phyloP scores from a whole-genome alignment of 768 basidiomycete species.

The Leccinum pellstonianum region DNA sequence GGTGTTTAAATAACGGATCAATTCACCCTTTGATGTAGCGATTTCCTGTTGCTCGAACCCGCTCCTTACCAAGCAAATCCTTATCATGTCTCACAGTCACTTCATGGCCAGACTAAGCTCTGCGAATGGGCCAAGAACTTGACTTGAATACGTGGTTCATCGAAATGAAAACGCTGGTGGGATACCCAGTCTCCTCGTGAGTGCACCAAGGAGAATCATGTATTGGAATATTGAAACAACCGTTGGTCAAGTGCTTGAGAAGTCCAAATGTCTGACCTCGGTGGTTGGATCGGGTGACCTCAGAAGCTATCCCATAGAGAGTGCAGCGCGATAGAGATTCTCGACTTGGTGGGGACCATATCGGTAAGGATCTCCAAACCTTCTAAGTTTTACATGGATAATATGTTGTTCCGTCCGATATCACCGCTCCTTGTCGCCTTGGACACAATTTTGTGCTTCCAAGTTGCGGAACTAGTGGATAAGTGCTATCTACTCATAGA shows the following conservation, averaged over 20 bases:
- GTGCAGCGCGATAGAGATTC: neutral
- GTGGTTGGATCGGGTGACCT: neutral
- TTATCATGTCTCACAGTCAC: neutral
- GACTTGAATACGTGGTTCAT: neutral
- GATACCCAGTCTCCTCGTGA: conserved; percentile 1
- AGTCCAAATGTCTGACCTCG: neutral
- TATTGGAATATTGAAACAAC: neutral
- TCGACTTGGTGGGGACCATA: neutral
- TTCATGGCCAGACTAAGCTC: neutral
- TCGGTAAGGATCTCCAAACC: neutral
- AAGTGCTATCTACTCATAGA: neutral
- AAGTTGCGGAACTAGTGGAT: neutral
- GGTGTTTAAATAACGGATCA: neutral
- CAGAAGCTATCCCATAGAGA: no score
- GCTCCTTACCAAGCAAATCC: neutral
- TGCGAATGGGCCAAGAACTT: neutral
- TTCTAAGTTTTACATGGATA: neutral
- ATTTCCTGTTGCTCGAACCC: neutral
- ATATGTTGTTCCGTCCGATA: conserved; percentile 6
- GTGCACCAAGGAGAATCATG: neutral
- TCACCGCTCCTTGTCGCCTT: neutral
- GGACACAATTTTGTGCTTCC: neutral
- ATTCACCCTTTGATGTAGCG: neutral
- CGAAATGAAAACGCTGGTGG: neutral
- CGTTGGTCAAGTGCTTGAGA: neutral